Conservation (phyloP, 2,329 filamentous ascomycete species). For the Ascochyta lentis region DNA sequence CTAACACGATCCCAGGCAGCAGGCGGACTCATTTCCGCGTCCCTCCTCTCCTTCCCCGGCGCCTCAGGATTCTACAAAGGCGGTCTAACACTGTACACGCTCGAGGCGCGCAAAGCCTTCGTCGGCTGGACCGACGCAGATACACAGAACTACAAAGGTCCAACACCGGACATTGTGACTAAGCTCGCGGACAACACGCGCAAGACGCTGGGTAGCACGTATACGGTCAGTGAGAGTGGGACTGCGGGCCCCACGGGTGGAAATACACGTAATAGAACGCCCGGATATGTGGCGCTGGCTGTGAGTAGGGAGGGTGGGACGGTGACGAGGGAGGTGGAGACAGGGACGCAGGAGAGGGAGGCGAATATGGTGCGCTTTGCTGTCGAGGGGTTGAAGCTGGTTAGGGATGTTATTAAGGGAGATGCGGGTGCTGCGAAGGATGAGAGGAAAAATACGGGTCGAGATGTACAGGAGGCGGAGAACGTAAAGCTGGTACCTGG, state of each 20-base stretch:
- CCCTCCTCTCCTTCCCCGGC: conserved; percentile 64
- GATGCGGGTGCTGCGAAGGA: conserved; percentile 24
- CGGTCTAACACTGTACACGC: conserved; percentile 68
- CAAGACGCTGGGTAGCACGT: conserved; percentile 62
- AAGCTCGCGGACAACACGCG: conserved; percentile 64
- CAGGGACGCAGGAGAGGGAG: conserved; percentile 61
- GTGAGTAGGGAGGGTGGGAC: conserved; percentile 61
- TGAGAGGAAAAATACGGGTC: not conserved
- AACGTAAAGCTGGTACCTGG: conserved; percentile 10
- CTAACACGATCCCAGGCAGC: conserved; percentile 57
- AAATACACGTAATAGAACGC: conserved; percentile 61
- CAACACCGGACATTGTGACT: conserved; percentile 64
- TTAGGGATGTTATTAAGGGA: conserved; percentile 63
- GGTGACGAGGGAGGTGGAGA: conserved; percentile 63
- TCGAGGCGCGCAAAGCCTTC: conserved; percentile 63
- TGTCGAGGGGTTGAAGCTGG: conserved; percentile 61
- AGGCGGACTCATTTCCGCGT: conserved; percentile 66
- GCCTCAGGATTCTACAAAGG: conserved; percentile 66
- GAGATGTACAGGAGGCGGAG: conserved; percentile 5
- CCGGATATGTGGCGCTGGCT: conserved; percentile 70
- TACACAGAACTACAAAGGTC: conserved; percentile 63
- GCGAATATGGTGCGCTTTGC: conserved; percentile 70
- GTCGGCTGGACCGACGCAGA: conserved; percentile 66
- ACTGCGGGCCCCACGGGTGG: conserved; percentile 69
- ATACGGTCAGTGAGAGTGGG: conserved; percentile 65